These are phyloP conservation scores for Pleurotus sapidus DNA, from an alignment of 768 basidiomycete species.

Conservation along the genomic window DNA sequence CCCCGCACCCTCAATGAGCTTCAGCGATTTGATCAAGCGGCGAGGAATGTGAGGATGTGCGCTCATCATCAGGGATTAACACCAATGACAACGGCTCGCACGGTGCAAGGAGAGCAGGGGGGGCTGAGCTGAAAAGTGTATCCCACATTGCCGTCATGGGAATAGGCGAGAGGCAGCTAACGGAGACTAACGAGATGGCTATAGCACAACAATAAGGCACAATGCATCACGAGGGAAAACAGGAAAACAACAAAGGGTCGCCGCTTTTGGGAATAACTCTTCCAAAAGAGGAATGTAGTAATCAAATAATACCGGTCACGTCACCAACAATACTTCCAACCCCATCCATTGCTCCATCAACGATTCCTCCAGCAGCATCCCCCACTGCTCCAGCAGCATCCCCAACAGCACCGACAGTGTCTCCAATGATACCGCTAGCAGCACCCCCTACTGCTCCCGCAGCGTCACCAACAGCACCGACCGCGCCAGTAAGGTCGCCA, in stretches of 20 bases:
- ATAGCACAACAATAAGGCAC: too few relatives aligned
- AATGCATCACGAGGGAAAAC: too few relatives aligned
- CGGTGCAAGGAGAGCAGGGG: neutral
- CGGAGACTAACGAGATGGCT: too few relatives aligned
- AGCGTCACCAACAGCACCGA: neutral
- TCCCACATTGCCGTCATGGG: neutral
- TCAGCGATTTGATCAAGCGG: neutral
- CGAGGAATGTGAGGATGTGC: constrained; percentile 1
- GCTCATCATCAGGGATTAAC: neutral
- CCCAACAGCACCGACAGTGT: too few relatives aligned
- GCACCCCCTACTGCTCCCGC: neutral
- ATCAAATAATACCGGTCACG: neutral
- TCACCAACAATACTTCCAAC: too few relatives aligned
- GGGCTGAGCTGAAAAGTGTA: neutral
- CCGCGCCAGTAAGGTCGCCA: neutral
- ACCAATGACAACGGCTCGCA: neutral
- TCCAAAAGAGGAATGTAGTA: neutral
- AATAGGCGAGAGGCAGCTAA: neutral
- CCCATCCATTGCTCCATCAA: neutral
- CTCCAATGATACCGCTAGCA: neutral
- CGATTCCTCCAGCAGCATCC: neutral
- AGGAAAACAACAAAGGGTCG: neutral
- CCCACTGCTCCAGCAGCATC: neutral
- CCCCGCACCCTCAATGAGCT: constrained; percentile 1
- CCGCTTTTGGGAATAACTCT: neutral